Conservation (phyloP, 495 filamentous ascomycete genomes). For the Penicillium nucicola region DNA sequence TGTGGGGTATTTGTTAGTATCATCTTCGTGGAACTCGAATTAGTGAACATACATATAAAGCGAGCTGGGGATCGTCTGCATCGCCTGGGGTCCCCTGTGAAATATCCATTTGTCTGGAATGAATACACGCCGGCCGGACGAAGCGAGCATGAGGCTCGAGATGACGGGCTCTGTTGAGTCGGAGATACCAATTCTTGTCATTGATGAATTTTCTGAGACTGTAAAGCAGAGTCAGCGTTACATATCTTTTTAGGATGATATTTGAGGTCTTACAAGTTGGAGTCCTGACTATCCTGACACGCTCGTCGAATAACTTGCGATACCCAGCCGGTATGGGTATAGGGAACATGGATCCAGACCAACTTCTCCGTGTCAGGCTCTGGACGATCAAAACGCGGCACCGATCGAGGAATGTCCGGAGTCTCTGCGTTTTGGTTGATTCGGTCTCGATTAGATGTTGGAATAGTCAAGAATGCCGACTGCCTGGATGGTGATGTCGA, state of each 20-base stretch:
- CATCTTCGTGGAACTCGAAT: background rate
- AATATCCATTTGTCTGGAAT: slow-evolving; percentile 29
- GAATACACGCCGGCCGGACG: slow-evolving; percentile 38
- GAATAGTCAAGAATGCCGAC: slow-evolving; percentile 25
- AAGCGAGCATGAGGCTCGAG: slow-evolving; percentile 45
- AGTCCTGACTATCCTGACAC: slow-evolving; percentile 24
- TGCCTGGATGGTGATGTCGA: slow-evolving; percentile 19
- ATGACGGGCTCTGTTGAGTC: slow-evolving; percentile 46
- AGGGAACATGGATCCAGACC: slow-evolving; percentile 66
- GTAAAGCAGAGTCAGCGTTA: background rate
- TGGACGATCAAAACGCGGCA: slow-evolving; percentile 38
- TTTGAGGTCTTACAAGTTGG: slow-evolving; percentile 18
- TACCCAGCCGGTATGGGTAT: slow-evolving; percentile 65
- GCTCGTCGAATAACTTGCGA: slow-evolving; percentile 30
- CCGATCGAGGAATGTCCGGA: slow-evolving; percentile 26
- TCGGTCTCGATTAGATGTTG: slow-evolving; percentile 22
- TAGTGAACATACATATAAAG: slow-evolving; percentile 37
- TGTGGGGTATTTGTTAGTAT: slow-evolving; percentile 10
- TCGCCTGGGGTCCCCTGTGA: slow-evolving; percentile 18
- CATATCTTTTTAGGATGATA: background rate
- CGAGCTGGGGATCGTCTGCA: slow-evolving; percentile 32
- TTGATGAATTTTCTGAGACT: slow-evolving; percentile 52
- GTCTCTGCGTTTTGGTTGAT: slow-evolving; percentile 19
- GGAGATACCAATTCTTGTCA: slow-evolving; percentile 42
- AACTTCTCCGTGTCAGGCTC: slow-evolving; percentile 47